Percentiles rank a stretch among this genome's conserved stretches.
These are phyloP conservation scores for Solanum etuberosum DNA, from an alignment of 257 asterid species.

Conservation along the genomic window DNA sequence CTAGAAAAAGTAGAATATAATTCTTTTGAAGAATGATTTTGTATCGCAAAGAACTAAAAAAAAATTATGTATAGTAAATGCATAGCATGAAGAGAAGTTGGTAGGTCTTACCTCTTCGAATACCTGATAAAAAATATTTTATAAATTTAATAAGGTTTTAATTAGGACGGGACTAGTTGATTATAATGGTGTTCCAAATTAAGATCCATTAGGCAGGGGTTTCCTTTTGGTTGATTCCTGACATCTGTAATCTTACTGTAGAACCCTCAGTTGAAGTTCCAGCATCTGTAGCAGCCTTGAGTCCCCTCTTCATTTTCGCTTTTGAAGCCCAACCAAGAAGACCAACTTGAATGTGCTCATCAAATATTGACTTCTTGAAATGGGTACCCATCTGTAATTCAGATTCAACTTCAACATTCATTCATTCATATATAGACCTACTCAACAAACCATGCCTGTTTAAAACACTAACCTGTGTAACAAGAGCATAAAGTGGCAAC, in stretches of 20 bases:
- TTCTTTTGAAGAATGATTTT: neutral
- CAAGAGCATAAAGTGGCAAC: constrained; percentile 81
- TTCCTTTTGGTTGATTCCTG: constrained; percentile 25
- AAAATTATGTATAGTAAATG: neutral
- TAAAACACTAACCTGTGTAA: constrained; percentile 63
- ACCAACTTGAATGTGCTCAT: constrained; percentile 78
- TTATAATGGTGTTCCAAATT: neutral
- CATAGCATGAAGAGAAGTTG: neutral
- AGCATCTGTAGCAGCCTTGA: constrained; percentile 33
- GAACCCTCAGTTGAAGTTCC: constrained; percentile 32
- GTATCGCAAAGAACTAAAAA: neutral
- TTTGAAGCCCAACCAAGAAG: constrained; percentile 83
- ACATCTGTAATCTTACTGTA: constrained; percentile 36
- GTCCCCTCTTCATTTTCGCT: constrained; percentile 46
- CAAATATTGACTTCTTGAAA: constrained; percentile 89
- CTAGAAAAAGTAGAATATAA: neutral
- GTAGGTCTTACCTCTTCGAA: neutral
- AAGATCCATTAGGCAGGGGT: neutral
- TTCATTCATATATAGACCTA: neutral
- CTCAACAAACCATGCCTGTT: neutral
- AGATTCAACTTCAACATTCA: neutral
- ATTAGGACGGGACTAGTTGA: neutral
- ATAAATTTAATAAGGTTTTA: neutral
- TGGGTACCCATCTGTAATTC: constrained; percentile 76
- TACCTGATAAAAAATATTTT: no score